Evolutionary conservation across 257 asterid species (phyloP), one percentile per base, ranked within the genome.

Genomic region (Solanum piurae): DNA sequence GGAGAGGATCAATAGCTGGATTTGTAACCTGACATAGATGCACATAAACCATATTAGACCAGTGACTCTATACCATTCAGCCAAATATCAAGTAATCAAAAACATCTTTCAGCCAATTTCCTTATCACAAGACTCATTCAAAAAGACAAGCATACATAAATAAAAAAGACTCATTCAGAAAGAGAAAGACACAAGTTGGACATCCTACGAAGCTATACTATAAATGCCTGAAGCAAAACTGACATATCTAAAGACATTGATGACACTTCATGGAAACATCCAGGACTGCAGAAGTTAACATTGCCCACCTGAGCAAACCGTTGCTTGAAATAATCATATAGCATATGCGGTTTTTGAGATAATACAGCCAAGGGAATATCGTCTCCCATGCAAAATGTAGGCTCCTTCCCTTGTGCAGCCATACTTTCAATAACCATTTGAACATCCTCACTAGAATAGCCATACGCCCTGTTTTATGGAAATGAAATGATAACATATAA

Each of bases 351-450:
- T 92, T 93, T 94, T 85, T 89, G 92, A 74, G 99, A 97, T 88
- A 97, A 91, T 42, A 94, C 95, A 88, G 99, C 99, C 93, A 97
- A 91, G 9, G 99, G 99, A 90, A 94, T 95, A 92, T 97, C 99
- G 86, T 95, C 99, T 86, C 99, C 99, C 99, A 97, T 97, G 93
- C 99, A 97, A 88, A 97, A 97, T n/a, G 99, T 97, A 89, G 99
- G 98, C 92, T 97, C 99, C 94, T 96, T 97, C 88, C 98, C 99
- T 91, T 97, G 99, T 89, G 98, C 83, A 89, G 99, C 99, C 99
- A 97, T 97, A 86, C 98, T 88, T 93, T 97, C 99, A 89, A 97
- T 97, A 86, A 97, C 98, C 99, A 97, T 97, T 91, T 97, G 99
- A 87, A 97, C 99, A 92, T 97, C 99, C 97, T 97, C 99, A 89